phyloP scores from a whole-genome alignment of 176 grass and related monocot species.

The Puya raimondii region DNA sequence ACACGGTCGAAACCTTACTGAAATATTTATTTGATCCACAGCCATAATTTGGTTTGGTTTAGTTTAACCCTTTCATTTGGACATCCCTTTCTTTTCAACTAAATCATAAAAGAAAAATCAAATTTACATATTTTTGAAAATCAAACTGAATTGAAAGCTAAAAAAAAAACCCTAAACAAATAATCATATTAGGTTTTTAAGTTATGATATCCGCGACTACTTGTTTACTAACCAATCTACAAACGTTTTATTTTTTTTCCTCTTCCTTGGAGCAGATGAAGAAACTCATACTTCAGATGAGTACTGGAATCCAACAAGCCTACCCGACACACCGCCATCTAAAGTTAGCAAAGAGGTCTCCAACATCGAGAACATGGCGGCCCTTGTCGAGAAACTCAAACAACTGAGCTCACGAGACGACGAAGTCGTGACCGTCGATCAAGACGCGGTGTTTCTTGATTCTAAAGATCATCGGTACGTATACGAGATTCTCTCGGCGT shows the following conservation, averaged over 20 bases:
- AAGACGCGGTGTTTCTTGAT: background rate
- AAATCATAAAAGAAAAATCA: too few relatives aligned
- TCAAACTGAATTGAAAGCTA: too few relatives aligned
- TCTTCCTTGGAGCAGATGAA: conserved; percentile 41
- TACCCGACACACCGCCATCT: conserved; percentile 56
- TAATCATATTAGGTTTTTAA: too few relatives aligned
- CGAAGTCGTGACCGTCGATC: conserved; percentile 32
- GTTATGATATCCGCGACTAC: too few relatives aligned
- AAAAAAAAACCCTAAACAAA: too few relatives aligned
- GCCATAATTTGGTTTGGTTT: too few relatives aligned
- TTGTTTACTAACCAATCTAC: conserved; percentile 7
- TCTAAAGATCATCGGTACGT: conserved; percentile 69
- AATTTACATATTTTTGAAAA: too few relatives aligned
- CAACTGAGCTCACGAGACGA: conserved; percentile 46
- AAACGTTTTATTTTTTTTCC: conserved; percentile 4
- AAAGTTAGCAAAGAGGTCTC: conserved; percentile 20
- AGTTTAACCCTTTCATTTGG: too few relatives aligned
- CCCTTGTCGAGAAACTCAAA: conserved; percentile 65
- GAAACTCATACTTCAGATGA: conserved; percentile 77
- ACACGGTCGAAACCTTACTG: too few relatives aligned
- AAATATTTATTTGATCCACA: too few relatives aligned
- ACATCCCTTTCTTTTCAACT: too few relatives aligned
- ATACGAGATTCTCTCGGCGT: conserved; percentile 70
- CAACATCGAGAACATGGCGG: conserved; percentile 62
- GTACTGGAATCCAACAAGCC: conserved; percentile 48